Conservation (phyloP, 2,329 filamentous ascomycete species). For the Lachnellula cervina region DNA sequence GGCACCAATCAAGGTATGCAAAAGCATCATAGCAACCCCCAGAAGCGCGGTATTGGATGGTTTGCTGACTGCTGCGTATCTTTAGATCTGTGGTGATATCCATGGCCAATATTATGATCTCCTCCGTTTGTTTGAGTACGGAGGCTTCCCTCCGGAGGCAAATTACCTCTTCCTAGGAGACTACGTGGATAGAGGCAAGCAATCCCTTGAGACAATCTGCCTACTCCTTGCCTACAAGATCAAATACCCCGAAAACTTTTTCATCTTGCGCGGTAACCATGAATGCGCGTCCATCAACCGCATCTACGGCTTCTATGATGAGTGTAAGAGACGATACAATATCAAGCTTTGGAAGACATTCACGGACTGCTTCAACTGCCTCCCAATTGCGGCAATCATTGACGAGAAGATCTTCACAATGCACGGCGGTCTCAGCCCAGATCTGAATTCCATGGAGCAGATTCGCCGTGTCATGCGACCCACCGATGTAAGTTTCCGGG, state of each 20-base stretch:
- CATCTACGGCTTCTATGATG: slow-evolving; percentile 99
- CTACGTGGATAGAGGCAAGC: slow-evolving; percentile 98
- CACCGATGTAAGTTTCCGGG: slow-evolving; percentile 74
- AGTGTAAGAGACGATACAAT: slow-evolving; percentile 98
- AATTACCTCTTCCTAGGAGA: slow-evolving; percentile 99
- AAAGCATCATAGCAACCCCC: neutral
- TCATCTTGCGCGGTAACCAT: slow-evolving; percentile 96
- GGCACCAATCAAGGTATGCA: slow-evolving; percentile 90
- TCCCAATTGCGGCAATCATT: slow-evolving; percentile 97
- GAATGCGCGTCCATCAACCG: slow-evolving; percentile 98
- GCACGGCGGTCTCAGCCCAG: slow-evolving; percentile 95
- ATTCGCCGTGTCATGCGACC: slow-evolving; percentile 98
- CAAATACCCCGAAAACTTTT: slow-evolving; percentile 99
- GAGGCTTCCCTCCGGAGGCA: slow-evolving; percentile 94
- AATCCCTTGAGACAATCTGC: slow-evolving; percentile 98
- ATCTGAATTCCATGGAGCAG: slow-evolving; percentile 99
- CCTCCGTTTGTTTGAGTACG: slow-evolving; percentile 94
- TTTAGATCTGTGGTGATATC: slow-evolving; percentile 96
- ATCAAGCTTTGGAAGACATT: slow-evolving; percentile 99
- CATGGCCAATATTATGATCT: slow-evolving; percentile 99
- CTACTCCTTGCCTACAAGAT: slow-evolving; percentile 97
- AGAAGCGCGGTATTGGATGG: neutral
- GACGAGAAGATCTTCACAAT: slow-evolving; percentile 99
- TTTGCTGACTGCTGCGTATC: slow-evolving; percentile 12
- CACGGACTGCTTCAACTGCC: slow-evolving; percentile 98